phyloP scores from a whole-genome alignment of 164 flowering plant genomes.

The Cinnamomum micranthum region DNA sequence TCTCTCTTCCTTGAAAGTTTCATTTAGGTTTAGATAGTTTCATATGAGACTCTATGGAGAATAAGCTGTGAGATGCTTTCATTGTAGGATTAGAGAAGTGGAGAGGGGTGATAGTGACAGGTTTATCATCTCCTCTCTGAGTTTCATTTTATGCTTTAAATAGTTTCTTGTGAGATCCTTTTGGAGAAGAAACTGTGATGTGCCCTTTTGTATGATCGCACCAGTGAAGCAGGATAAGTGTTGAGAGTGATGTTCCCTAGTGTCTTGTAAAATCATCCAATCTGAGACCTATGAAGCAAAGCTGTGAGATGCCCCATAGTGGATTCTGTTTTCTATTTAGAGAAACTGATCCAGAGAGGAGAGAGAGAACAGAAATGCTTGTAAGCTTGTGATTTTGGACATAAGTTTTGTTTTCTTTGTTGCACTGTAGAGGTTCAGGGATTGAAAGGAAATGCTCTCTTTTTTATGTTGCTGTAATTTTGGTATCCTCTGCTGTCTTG shows the following conservation, averaged over 20 bases:
- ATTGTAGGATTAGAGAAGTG: background rate
- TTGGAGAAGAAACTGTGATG: background rate
- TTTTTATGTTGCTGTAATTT: too few relatives aligned
- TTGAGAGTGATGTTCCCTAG: too few relatives aligned
- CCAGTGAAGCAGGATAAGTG: background rate
- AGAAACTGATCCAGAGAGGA: background rate
- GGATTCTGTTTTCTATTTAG: background rate
- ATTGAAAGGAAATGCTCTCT: background rate
- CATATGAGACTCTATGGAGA: too few relatives aligned
- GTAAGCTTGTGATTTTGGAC: constrained; percentile 7
- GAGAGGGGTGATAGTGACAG: background rate
- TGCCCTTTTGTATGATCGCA: background rate
- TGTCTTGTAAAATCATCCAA: too few relatives aligned
- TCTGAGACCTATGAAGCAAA: too few relatives aligned
- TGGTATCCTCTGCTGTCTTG: too few relatives aligned
- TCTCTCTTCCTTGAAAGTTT: too few relatives aligned
- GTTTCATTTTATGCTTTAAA: background rate
- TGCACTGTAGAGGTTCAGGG: background rate
- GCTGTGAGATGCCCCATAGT: background rate
- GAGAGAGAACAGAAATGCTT: background rate
- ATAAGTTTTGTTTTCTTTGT: background rate
- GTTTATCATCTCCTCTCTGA: background rate
- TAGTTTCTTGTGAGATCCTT: background rate
- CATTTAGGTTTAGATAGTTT: too few relatives aligned
- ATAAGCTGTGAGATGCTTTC: too few relatives aligned